Conservation (phyloP, 805 yeast species). For the Hanseniaspora clermontiae region DNA sequence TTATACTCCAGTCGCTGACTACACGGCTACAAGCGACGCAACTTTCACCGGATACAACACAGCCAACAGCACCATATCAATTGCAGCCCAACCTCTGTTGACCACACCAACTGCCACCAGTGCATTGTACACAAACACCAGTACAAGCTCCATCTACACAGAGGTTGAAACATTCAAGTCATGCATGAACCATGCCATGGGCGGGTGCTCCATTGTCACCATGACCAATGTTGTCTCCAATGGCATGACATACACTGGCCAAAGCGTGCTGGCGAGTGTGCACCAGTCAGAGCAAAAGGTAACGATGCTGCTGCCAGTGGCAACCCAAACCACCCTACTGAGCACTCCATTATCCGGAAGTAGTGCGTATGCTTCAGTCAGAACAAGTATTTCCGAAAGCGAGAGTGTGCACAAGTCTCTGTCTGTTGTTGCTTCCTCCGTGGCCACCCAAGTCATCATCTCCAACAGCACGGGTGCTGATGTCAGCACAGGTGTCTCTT, state of each 20-base stretch:
- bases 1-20: background rate
- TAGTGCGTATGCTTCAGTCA: background rate
- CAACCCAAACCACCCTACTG: background rate
- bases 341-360: background rate
- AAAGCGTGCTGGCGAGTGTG: background rate
- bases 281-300: background rate
- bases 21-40: background rate
- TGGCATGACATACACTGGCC: background rate
- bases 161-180: constrained; percentile 11
- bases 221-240: background rate
- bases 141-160: constrained; percentile 2
- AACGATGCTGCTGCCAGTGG: background rate
- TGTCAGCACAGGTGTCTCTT: background rate
- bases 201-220: constrained; percentile 2
- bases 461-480: background rate
- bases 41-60: constrained; percentile 1
- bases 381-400: background rate
- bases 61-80: constrained; percentile 1
- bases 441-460: too few relatives aligned
- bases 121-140: background rate
- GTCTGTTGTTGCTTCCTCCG: background rate
- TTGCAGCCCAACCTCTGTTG: background rate
- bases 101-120: background rate
- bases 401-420: background rate
- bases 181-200: constrained; percentile 13